Percentiles rank a stretch among this genome's conserved stretches.
Conservation (phyloP, 495 filamentous ascomycete genomes). For the Penicillium cinerascens region DNA sequence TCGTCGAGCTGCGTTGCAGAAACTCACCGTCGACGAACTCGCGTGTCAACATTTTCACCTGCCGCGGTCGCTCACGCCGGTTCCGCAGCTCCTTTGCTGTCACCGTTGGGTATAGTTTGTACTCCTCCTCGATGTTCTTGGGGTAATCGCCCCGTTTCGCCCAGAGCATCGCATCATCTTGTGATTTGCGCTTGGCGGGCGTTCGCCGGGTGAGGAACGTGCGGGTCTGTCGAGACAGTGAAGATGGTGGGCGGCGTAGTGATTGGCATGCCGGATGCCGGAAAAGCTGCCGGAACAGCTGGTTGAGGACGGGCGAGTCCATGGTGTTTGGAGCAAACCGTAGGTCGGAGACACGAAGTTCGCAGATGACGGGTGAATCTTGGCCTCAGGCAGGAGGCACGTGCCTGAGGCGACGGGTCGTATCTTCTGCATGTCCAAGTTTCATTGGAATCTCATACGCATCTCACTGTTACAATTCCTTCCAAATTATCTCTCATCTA, state of each 20-base stretch:
- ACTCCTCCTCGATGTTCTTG: slow-evolving; percentile 74
- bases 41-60: slow-evolving; percentile 93
- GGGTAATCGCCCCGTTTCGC: slow-evolving; percentile 74
- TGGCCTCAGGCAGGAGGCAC: slow-evolving; percentile 21
- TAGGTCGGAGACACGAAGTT: slow-evolving; percentile 1
- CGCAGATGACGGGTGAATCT: slow-evolving; percentile 6
- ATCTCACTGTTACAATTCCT: neutral
- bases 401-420: slow-evolving; percentile 15
- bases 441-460: neutral
- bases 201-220: slow-evolving; percentile 39
- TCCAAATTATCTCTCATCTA: too few relatives aligned
- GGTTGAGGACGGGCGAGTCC: slow-evolving; percentile 76
- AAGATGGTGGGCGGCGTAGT: slow-evolving; percentile 37
- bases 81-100: slow-evolving; percentile 72
- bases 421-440: neutral
- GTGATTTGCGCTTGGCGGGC: slow-evolving; percentile 28
- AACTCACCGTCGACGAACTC: slow-evolving; percentile 92
- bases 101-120: slow-evolving; percentile 72
- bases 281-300: slow-evolving; percentile 81
- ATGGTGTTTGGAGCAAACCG: slow-evolving; percentile 46
- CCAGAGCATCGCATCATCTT: slow-evolving; percentile 54
- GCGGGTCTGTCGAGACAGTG: slow-evolving; percentile 34
- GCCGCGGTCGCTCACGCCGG: slow-evolving; percentile 69
- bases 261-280: slow-evolving; percentile 63
- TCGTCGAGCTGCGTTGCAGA: neutral